These are phyloP conservation scores for Musa itinerans DNA, from an alignment of 176 grass and related monocot genomes.

Conservation along the genomic window DNA sequence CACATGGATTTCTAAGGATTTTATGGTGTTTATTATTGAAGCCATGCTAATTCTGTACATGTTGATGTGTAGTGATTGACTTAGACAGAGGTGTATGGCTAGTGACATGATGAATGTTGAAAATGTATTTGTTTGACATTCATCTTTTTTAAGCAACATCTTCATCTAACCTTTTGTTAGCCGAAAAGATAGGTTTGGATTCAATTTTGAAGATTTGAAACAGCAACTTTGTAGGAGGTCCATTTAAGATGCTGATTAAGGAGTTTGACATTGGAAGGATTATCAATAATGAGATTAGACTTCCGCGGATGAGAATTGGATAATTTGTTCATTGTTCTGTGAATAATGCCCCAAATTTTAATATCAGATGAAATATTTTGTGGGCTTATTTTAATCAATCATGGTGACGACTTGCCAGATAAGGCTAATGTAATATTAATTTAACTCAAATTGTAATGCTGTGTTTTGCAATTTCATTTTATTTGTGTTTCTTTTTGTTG, in stretches of 20 bases:
- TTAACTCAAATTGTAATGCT: background rate
- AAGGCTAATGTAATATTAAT: background rate
- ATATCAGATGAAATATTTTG: background rate
- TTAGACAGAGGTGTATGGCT: too few relatives aligned
- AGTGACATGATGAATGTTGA: too few relatives aligned
- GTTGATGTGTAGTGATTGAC: too few relatives aligned
- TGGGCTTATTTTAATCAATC: background rate
- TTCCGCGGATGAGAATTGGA: background rate
- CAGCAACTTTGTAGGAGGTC: background rate
- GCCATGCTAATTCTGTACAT: too few relatives aligned
- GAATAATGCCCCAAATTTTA: background rate
- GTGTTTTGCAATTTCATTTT: background rate
- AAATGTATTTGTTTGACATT: too few relatives aligned
- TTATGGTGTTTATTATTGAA: too few relatives aligned
- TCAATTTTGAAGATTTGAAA: background rate
- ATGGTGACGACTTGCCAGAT: background rate
- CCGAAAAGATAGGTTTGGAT: background rate
- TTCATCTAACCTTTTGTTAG: too few relatives aligned
- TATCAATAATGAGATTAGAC: background rate
- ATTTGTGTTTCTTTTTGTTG: background rate
- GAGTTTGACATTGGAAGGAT: background rate
- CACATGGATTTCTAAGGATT: too few relatives aligned
- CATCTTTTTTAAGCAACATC: too few relatives aligned
- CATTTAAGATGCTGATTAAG: background rate
- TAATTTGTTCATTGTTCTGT: background rate